Evolutionary conservation across 331 rosid genomes (phyloP).

Genomic region (Dryas integrifolia): DNA sequence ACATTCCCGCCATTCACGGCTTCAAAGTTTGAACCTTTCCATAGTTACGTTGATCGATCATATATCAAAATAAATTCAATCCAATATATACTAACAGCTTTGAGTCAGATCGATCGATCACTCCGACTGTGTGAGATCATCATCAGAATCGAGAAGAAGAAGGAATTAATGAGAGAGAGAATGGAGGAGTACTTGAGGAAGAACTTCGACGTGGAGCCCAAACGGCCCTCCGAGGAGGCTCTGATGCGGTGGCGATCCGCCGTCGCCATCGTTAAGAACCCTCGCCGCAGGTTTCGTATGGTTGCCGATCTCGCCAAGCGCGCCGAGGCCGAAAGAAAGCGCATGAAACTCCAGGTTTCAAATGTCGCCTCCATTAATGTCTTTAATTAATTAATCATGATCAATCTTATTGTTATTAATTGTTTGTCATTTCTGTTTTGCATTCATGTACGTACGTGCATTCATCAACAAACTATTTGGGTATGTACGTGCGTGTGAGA

Average conservation of each 20-base stretch:
- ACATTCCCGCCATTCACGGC: too few species aligned
- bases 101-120: too few species aligned
- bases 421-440: too few species aligned
- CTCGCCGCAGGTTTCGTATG: constrained; percentile 86
- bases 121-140: too few species aligned
- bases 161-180: background rate
- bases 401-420: background rate
- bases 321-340: constrained; percentile 55
- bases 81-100: too few species aligned
- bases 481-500: too few species aligned
- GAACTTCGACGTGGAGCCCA: constrained; percentile 60
- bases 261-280: constrained; percentile 81
- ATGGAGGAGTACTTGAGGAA: constrained; percentile 76
- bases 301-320: constrained; percentile 92
- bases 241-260: constrained; percentile 84
- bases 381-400: background rate
- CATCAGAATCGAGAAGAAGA: background rate
- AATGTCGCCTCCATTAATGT: too few species aligned
- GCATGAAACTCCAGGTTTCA: constrained; percentile 59
- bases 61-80: too few species aligned
- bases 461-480: too few species aligned
- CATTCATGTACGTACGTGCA: too few species aligned
- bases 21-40: too few species aligned
- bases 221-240: constrained; percentile 58
- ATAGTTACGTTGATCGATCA: too few species aligned